Base-by-base conservation (phyloP, 116 monocot genomes). In the Phalaenopsis hybrid region DNA sequence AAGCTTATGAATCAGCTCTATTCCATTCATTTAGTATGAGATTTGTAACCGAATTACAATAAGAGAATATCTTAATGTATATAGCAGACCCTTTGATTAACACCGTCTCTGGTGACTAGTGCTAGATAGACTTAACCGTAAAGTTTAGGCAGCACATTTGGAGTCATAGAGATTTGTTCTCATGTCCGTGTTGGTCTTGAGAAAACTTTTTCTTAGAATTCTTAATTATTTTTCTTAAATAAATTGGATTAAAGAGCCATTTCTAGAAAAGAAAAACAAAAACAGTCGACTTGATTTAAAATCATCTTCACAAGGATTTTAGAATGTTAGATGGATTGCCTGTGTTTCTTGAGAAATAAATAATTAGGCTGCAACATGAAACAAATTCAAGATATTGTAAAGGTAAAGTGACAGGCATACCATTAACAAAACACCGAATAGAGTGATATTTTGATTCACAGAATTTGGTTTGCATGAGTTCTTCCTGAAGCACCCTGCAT, bases 401-500 rank as follows among this genome's bases (percentile, higher is more conserved):
- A 75, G 18, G 15, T 67, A 75, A 21, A 77, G 12, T 44, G 48
- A 50, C 16, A 41, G 25, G 52, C 51, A 83, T 88, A 90, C 92
- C 80, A 92, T 83, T 12, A 92, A 33, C 57, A 92, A 70, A 17
- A 81, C 78, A 65, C 92, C 92, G 83, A 88, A 88, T 77, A 84
- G 4, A n/a, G 86, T 78, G 16, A 90, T 88, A 81, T 92, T 68
- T 81, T 92, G 86, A 80, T 85, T 92, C 50, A 76, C 18, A 59
- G 87, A 83, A 57, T 90, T 90, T 48, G 85, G 75, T 43, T 83
- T 80, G 48, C 92, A 92, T 67, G 84, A 83, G 80, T 82, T 84
- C 77, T 86, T 84, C 75, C 59, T 69, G 70, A 82, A 88, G 88
- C 92, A 92, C 43, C 80, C 92, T 92, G 92, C 68, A 86, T 82